Percentiles rank a stretch among this genome's conserved stretches.
Evolutionary conservation across 23 red algal genomes (phyloP).

Genomic region (Gracilaria caudata): DNA sequence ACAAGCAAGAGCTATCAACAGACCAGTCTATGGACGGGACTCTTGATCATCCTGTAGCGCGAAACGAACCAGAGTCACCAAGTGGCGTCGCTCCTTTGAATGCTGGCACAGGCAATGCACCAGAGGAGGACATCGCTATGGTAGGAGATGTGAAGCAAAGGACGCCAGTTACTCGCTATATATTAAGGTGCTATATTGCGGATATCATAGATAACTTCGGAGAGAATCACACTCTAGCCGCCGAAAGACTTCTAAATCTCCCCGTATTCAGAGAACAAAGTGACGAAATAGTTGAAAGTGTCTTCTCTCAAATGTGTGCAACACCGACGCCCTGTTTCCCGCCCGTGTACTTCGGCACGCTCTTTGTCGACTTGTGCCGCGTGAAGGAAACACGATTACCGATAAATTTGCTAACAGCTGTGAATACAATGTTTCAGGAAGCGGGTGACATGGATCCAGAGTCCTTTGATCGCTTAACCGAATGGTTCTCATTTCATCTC

Average conservation of each 20-base stretch:
- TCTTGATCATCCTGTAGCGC: neutral
- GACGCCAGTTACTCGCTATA: conserved; percentile 36
- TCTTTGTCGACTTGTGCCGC: conserved; percentile 94
- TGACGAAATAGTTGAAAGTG: conserved; percentile 71
- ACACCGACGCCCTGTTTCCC: conserved; percentile 62
- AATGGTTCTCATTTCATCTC: conserved; percentile 96
- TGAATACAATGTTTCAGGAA: conserved; percentile 81
- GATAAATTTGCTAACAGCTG: conserved; percentile 80
- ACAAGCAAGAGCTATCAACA: neutral
- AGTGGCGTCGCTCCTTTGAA: neutral
- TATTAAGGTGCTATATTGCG: conserved; percentile 49
- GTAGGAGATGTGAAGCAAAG: neutral
- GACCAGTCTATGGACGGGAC: neutral
- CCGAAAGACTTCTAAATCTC: conserved; percentile 55
- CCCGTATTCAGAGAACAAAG: conserved; percentile 65
- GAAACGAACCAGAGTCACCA: neutral
- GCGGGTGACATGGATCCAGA: conserved; percentile 77
- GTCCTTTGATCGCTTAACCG: conserved; percentile 83
- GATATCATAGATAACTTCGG: conserved; percentile 85
- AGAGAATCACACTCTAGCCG: conserved; percentile 54
- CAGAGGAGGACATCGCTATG: conserved; percentile 1
- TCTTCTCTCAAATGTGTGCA: conserved; percentile 80
- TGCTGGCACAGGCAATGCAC: neutral
- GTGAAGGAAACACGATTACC: conserved; percentile 84
- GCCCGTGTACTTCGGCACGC: conserved; percentile 80